Base-by-base conservation (phyloP, 164 flowering plant species). In the Annona cherimola region DNA sequence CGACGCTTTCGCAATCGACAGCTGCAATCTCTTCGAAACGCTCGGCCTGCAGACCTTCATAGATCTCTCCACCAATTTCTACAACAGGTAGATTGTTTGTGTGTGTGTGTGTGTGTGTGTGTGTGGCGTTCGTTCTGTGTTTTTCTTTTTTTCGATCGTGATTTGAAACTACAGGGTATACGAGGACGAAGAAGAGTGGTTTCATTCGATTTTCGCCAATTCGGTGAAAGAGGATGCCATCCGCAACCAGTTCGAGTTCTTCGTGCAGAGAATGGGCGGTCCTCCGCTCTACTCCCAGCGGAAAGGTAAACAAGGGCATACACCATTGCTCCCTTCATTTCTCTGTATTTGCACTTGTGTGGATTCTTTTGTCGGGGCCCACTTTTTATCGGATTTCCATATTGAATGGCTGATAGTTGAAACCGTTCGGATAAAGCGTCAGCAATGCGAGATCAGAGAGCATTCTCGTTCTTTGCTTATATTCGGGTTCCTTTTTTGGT, bases 251-350 rank as follows among this genome's bases (percentile, higher is more conserved):
- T 94, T 92, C 54, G 98, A 94, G 79, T 94, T 94, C 78, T 89
- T 94, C 75, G 96, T 88, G 75, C 98, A 94, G 80, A 81, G 98
- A 78, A 94, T 92, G 98, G 98, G 97, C 66, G 98, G 98, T 3
- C 98, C 97, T 60, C 86, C 94, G 65, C 80, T 94, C 46, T 94
- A 80, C 78, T 87, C 92, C 69, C 90, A 89, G 76, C 81, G 97
- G 67, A 94, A 79, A 86, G 98, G 98, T 90, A 50, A 50, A 3
- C 16, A 6, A 50, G 8, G n/a, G n/a, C n/a, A n/a, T n/a, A n/a
- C n/a, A n/a, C n/a, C n/a, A n/a, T n/a, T n/a, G 2, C 7, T 50
- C 14, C 57, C 16, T 2, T 11, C 8, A 8, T 50, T 16, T 50
- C 9, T 8, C 3, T 16, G 8, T 16, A 11, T 50, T 50, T 8